Evolutionary conservation across 306 rosid species (phyloP).

Genomic region (Pyrus bretschneideri): DNA sequence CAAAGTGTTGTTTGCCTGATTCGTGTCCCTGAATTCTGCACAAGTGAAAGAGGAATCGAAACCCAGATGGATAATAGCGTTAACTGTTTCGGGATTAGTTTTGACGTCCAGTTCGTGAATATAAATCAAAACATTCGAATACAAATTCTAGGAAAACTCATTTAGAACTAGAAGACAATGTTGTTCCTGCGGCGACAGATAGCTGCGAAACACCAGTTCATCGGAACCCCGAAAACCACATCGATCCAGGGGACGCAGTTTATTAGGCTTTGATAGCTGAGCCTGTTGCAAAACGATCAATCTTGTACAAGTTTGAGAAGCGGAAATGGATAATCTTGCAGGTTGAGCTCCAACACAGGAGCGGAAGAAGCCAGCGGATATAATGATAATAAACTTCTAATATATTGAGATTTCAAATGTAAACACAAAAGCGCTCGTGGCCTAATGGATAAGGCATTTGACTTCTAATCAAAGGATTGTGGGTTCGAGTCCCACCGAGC

Average conservation of each 20-base stretch:
- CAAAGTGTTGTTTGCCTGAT: too few relatives aligned
- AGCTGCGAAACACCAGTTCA: not conserved
- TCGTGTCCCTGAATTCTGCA: too few relatives aligned
- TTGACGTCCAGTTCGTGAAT: too few relatives aligned
- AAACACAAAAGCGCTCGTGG: conserved; percentile 12
- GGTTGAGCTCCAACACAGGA: conserved; percentile 5
- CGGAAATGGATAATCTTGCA: conserved; percentile 7
- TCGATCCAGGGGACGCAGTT: not conserved
- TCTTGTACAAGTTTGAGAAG: conserved; percentile 1
- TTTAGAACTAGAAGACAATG: too few relatives aligned
- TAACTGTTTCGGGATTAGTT: too few relatives aligned
- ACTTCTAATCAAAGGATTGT: conserved; percentile 2
- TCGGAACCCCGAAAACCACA: not conserved
- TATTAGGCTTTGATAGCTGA: conserved; percentile 16
- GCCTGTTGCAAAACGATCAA: conserved; percentile 17
- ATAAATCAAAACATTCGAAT: too few relatives aligned
- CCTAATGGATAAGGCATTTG: conserved; percentile 18
- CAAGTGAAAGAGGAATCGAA: too few relatives aligned
- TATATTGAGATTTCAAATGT: rapidly evolving
- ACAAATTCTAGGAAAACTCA: too few relatives aligned
- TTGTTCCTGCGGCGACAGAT: too few relatives aligned
- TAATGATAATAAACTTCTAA: rapidly evolving
- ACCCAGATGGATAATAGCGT: too few relatives aligned
- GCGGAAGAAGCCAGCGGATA: not conserved
- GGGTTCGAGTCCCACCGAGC: conserved; percentile 34